Percentiles rank a stretch among this genome's conserved stretches.
These are phyloP conservation scores for Lachnellula occidentalis DNA, from an alignment of 2,329 filamentous ascomycete species.

Conservation along the genomic window DNA sequence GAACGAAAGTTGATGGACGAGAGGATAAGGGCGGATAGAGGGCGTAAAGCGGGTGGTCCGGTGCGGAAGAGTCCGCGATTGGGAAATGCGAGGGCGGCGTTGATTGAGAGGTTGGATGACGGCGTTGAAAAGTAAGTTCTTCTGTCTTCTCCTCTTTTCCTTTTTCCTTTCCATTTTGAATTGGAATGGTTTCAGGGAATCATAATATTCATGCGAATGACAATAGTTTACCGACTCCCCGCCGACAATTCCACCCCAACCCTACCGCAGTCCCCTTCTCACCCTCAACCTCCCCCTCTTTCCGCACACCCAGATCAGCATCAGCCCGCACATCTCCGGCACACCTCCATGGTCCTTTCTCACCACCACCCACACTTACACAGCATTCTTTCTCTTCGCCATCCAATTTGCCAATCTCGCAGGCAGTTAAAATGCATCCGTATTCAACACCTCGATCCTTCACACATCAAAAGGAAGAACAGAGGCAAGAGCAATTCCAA, in stretches of 20 bases:
- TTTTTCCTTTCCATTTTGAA: background rate
- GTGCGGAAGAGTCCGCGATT: constrained; percentile 20
- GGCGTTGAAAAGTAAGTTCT: constrained; percentile 12
- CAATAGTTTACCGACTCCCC: background rate
- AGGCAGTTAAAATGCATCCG: constrained; percentile 2
- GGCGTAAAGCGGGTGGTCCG: constrained; percentile 1
- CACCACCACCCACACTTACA: background rate
- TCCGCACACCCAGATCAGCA: constrained; percentile 2
- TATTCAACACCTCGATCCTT: constrained; percentile 6
- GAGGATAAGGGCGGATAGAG: background rate
- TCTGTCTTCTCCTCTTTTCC: background rate
- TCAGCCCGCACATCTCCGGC: background rate
- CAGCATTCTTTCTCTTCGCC: background rate
- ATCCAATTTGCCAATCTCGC: background rate
- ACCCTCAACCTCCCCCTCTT: constrained; percentile 6
- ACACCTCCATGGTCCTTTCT: background rate
- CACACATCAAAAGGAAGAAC: background rate
- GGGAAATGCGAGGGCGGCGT: constrained; percentile 13
- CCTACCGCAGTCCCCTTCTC: constrained; percentile 18
- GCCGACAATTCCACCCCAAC: constrained; percentile 11
- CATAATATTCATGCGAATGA: background rate
- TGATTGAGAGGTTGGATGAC: constrained; percentile 16
- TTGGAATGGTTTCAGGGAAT: background rate
- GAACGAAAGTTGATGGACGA: constrained; percentile 3
- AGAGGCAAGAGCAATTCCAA: background rate